phyloP scores from a whole-genome alignment of 2,329 filamentous ascomycete genomes.

The Pyrenophora graminea region DNA sequence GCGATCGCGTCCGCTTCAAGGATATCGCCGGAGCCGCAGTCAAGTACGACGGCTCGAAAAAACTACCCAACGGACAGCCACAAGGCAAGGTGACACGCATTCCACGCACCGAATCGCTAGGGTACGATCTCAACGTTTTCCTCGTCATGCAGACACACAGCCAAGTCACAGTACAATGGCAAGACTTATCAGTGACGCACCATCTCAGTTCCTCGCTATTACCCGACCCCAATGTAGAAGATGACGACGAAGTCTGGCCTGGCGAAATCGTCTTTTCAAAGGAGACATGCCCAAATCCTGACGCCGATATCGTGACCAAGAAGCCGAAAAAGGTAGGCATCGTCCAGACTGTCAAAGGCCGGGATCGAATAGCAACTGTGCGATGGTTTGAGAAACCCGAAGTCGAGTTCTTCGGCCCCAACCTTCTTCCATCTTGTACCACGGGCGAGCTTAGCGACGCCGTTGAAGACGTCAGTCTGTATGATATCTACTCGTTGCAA shows the following conservation, averaged over 20 bases:
- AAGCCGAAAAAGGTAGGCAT: conserved; percentile 59
- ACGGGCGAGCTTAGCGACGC: conserved; percentile 50
- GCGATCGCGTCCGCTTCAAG: conserved; percentile 60
- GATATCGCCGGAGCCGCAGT: conserved; percentile 55
- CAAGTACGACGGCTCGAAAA: conserved; percentile 54
- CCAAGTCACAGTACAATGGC: conserved; percentile 61
- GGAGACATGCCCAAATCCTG: conserved; percentile 33
- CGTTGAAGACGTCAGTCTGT: conserved; percentile 60
- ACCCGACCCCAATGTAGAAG: conserved; percentile 57
- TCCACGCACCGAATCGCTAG: conserved; percentile 53
- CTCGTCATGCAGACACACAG: conserved; percentile 56
- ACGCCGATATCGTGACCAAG: conserved; percentile 35
- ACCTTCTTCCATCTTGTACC: conserved; percentile 49
- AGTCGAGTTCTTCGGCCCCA: conserved; percentile 39
- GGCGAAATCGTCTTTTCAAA: conserved; percentile 59
- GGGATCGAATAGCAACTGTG: conserved; percentile 61
- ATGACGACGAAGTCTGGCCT: conserved; percentile 62
- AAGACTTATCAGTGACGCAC: conserved; percentile 58
- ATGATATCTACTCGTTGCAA: conserved; percentile 60
- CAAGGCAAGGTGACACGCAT: conserved; percentile 52
- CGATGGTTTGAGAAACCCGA: conserved; percentile 55
- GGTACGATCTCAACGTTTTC: conserved; percentile 64
- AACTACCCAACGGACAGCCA: conserved; percentile 31
- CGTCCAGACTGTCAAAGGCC: conserved; percentile 60
- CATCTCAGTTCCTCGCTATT: conserved; percentile 53